These are phyloP conservation scores for Saccharomyces hybrid DNA, from an alignment of 1,139 yeast species.

Conservation along the genomic window DNA sequence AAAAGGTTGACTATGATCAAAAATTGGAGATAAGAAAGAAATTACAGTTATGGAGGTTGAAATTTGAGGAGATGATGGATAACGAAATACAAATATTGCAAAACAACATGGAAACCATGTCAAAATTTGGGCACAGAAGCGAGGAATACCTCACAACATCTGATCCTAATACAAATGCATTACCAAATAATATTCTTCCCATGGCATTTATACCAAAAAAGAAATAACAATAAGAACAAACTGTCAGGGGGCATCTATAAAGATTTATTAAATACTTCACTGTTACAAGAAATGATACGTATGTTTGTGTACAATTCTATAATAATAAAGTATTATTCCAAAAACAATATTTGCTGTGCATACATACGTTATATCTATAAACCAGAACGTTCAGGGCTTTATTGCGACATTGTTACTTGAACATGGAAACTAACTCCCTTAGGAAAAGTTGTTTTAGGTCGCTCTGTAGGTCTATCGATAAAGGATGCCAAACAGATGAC, in stretches of 20 bases:
- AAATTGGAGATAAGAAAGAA: conserved; percentile 12
- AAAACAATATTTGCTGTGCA: background rate
- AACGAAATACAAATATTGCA: conserved; percentile 11
- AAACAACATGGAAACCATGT: conserved; percentile 8
- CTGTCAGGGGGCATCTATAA: background rate
- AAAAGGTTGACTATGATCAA: conserved; percentile 13
- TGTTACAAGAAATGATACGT: background rate
- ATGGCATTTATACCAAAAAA: background rate
- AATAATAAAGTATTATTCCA: background rate
- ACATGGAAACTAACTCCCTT: conserved; percentile 31
- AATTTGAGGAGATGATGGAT: conserved; percentile 12
- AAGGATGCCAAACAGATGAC: conserved; percentile 26
- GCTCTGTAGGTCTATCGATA: conserved; percentile 25
- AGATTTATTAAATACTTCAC: background rate
- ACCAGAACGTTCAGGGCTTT: background rate
- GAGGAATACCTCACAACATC: background rate
- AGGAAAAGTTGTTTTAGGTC: conserved; percentile 15
- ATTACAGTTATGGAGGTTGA: conserved; percentile 9
- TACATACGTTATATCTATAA: background rate
- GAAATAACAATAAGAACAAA: background rate
- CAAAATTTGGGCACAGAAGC: background rate
- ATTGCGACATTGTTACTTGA: conserved; percentile 15
- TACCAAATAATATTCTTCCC: conserved; percentile 1
- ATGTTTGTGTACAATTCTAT: background rate
- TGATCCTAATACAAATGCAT: background rate